Evolutionary conservation across 2,329 filamentous ascomycete species (phyloP), one percentile per base, ranked within the genome.

Genomic region (Myrmaecium sp.): DNA sequence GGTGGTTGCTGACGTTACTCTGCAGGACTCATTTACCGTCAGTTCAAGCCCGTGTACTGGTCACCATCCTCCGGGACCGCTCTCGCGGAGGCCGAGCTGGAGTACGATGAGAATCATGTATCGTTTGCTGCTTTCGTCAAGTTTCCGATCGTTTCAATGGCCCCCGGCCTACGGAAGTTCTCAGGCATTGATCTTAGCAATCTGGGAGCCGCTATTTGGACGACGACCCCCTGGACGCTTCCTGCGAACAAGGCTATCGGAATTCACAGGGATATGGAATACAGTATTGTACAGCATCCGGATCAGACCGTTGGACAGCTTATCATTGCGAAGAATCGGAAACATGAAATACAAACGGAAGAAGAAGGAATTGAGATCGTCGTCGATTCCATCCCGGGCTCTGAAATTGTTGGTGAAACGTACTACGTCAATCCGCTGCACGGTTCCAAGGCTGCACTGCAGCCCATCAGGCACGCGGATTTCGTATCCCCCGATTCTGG

Each of bases 151-250:
- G 38, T 74, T 14, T 41, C 43, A 24, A 41, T 54, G 5, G 51
- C 39, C 5, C 32, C 55, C 13, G 43, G 58, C 26, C 42, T 44
- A 17, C 33, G 41, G 3, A 36, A 53, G 3, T 42, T 51, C 0
- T 48, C 46, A 7, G 40, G 66, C 16, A 35, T 36, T 10, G 23
- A 31, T 14, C 21, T 23, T 6, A 16, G 13, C 5, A 47, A 66
- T 13, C 15, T 94, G 7, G 76, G 66, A 46, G 81, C 78, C n/a
- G 65, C 89, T n/a, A 80, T 95, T 27, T 98, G 89, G 89, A 98
- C 89, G 2, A 98, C 89, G 0, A 98, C 89, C 1, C 89, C 89
- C 0, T 98, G 89, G 89, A 98, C 89, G 0, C 59, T 98, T 4
- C 86, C 89, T 1, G 84, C 86, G 2, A 98, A 98, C 47, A 72